phyloP scores from a whole-genome alignment of 176 grass and related monocot species.

The Hordeum marinum region DNA sequence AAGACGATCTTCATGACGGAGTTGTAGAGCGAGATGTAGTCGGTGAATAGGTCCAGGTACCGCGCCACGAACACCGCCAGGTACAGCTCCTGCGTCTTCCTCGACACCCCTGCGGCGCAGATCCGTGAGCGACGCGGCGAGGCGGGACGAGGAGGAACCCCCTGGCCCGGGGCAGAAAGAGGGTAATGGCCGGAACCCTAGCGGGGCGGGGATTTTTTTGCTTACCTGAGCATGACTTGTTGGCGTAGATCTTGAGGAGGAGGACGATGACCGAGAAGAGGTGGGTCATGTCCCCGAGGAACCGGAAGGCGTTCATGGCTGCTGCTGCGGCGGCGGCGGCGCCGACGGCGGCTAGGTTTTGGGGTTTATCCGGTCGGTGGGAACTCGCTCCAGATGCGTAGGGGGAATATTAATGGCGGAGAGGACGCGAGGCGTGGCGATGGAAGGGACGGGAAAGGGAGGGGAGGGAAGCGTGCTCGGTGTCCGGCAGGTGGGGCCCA shows the following conservation, averaged over 20 bases:
- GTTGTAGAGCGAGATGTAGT: constrained; percentile 90
- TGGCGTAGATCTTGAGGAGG: constrained; percentile 99
- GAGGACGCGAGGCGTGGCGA: not conserved
- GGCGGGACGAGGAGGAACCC: too few relatives aligned
- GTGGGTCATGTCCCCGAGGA: constrained; percentile 96
- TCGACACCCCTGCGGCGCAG: constrained; percentile 68
- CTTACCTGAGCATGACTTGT: constrained; percentile 90
- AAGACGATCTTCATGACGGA: constrained; percentile 92
- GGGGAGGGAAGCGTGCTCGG: constrained; percentile 1
- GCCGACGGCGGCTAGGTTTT: constrained; percentile 33
- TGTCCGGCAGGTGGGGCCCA: not conserved
- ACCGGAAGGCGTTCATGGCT: constrained; percentile 86
- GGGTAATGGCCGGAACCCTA: not conserved
- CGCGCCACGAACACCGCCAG: constrained; percentile 75
- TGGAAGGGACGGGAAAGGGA: not conserved
- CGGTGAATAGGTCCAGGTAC: constrained; percentile 87
- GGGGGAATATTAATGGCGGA: constrained; percentile 40
- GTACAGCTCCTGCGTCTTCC: constrained; percentile 98
- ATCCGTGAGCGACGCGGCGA: constrained; percentile 20
- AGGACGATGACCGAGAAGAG: constrained; percentile 94
- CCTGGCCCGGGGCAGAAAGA: too few relatives aligned
- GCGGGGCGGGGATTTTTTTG: not conserved
- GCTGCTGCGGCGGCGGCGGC: not conserved
- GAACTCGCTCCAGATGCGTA: constrained; percentile 16
- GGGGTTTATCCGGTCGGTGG: not conserved